Base-by-base conservation (phyloP, 2,329 filamentous ascomycete species). In the Pseudogymnoascus sp. region DNA sequence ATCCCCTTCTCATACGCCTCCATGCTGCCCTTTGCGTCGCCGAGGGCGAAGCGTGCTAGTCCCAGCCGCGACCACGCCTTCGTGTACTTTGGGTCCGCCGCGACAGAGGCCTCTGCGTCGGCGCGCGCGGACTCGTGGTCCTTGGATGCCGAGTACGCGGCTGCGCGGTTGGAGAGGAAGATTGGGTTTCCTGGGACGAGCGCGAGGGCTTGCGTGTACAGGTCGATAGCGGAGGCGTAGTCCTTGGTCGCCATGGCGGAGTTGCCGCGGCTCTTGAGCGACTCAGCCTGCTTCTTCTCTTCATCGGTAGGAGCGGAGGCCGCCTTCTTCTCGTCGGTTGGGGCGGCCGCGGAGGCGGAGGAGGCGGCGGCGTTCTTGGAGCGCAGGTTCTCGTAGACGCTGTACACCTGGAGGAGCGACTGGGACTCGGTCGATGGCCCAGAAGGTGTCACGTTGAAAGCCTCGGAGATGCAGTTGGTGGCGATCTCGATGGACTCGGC, bases 51-150 rank as follows among this genome's bases (percentile, higher is more conserved):
- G 66, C 89, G 86, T 47, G 95, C 95, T 40, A 97, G 87, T 19
- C 95, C 95, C 19, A 99, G 83, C 66, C 95, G 86, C 70, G 90
- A 95, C 95, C 95, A 99, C 15, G 92, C 95, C 80, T 99, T 97
- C 69, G 93, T 96, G 82, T 97, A 99, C 75, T 86, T 87, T 11
- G 95, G 91, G 76, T 99, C 95, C 63, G 92, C 84, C 64, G 86
- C 84, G 63, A 95, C 90, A 63, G 95, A 95, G 68, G 95, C 85
- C 79, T 97, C 93, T 57, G 95, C 95, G 76, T 99, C 95, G 66
- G 87, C 82, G 70, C 86, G 87, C 11, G 95, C 95, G 67, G 89
- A 87, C 66, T 88, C 86, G 79, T 97, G 93, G 77, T 96, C 87
- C 70, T 87, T 85, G 66, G 86, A 86, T 21, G 91, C 93, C 28